Evolutionary conservation across 2,329 filamentous ascomycete species (phyloP).

Genomic region (Penicillium oxalicum): DNA sequence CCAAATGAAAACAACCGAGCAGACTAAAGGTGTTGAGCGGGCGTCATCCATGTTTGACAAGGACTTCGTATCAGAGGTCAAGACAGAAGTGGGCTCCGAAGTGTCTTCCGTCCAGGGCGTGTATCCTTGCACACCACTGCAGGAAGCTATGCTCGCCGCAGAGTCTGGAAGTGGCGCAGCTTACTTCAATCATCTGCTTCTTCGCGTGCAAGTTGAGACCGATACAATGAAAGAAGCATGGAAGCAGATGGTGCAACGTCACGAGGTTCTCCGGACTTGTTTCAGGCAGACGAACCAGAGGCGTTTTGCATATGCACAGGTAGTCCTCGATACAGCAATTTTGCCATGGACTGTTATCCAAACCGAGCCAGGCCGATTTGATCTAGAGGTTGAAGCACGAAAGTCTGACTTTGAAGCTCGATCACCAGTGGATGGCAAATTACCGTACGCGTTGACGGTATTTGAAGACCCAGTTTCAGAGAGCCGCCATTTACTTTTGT

Average conservation of each 20-base stretch:
- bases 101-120: constrained; percentile 48
- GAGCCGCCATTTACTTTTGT: constrained; percentile 36
- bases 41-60: constrained; percentile 17
- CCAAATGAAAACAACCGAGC: constrained; percentile 1
- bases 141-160: constrained; percentile 77
- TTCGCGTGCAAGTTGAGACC: constrained; percentile 52
- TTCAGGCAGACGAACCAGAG: constrained; percentile 62
- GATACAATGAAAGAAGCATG: constrained; percentile 54
- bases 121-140: constrained; percentile 77
- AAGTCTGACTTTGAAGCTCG: constrained; percentile 20
- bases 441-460: constrained; percentile 26
- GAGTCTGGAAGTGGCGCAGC: constrained; percentile 42
- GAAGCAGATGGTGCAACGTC: constrained; percentile 56
- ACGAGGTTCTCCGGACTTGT: constrained; percentile 71
- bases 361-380: constrained; percentile 25
- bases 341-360: constrained; percentile 45
- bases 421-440: constrained; percentile 17
- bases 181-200: constrained; percentile 68
- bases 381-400: constrained; percentile 45
- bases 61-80: constrained; percentile 27
- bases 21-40: background rate
- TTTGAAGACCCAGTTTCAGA: constrained; percentile 14
- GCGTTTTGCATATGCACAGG: constrained; percentile 63
- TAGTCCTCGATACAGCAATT: constrained; percentile 52
- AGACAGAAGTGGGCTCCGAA: constrained; percentile 26